Base-by-base conservation (phyloP, 1,284 basidiomycete genomes). In the Xerocomus alliaceus region DNA sequence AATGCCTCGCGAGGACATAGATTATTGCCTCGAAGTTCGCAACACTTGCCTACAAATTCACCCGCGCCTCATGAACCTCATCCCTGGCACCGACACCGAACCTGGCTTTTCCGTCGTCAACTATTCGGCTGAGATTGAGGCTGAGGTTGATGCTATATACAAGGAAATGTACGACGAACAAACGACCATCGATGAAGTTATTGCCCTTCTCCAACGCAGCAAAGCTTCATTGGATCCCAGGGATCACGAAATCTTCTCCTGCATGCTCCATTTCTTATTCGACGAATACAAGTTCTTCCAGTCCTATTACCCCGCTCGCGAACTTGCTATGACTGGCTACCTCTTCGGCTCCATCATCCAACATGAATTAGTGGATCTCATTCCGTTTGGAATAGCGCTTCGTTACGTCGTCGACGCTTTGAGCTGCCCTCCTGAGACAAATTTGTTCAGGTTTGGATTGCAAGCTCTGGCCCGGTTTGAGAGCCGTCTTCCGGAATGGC, bases 271-370 rank as follows among this genome's bases (percentile, higher is more conserved):
- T 81, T 97, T 98, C 80, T 87, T 99, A 56, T 99, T 99, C 78
- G 97, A 99, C 87, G 97, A 99, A 82, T 98, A 98, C 87, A 95
- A 96, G 74, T 99, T 98, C 83, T 98, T 99, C 87, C 94, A 97
- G 75, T 92, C 93, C 54, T 95, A 86, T 75, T 97, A 99, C 73
- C 97, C 97, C 18, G 85, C 93, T 32, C 93, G 95, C 64, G 95
- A 99, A 80, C 85, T 99, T 50, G 89, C 91, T 47, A 95, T 99
- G 89, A 99, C 97, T 1, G 97, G 94, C 52, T 92, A 95, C 71
- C 86, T 99, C 37, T 99, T 99, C 70, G 97, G 97, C 45, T 95
- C 95, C 26, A 86, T 99, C 68, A 97, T 99, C 69, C 94, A 98
- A 73, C 89, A 92, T 72, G 89, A 95, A 71, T 87, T 99, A 44